Evolutionary conservation across 2,329 filamentous ascomycete genomes (phyloP).

Genomic region (Alternaria hordeiaustralica): DNA sequence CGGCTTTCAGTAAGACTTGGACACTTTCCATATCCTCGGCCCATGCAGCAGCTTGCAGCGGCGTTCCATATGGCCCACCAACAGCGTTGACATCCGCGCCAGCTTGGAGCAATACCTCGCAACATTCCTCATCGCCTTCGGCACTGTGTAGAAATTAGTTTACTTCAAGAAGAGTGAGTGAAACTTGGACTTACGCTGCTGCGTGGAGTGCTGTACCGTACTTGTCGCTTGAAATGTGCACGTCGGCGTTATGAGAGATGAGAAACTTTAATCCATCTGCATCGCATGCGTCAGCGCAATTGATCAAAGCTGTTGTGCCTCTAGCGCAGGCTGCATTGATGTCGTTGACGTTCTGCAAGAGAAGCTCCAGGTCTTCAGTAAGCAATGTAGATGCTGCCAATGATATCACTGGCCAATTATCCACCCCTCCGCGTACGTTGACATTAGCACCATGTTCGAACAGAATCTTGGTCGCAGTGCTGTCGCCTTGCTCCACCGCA

Average conservation of each 20-base stretch:
- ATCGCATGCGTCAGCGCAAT: conserved; percentile 21
- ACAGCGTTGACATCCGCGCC: conserved; percentile 26
- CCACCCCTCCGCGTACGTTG: conserved; percentile 27
- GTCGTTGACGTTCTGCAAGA: conserved; percentile 27
- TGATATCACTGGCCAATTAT: conserved; percentile 26
- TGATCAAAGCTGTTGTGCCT: conserved; percentile 30
- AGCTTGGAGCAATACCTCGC: conserved; percentile 23
- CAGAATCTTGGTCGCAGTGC: conserved; percentile 15
- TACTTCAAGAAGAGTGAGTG: neutral
- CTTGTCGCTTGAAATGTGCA: conserved; percentile 20
- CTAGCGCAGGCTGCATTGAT: conserved; percentile 25
- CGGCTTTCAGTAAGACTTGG: conserved; percentile 16
- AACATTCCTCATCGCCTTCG: conserved; percentile 20
- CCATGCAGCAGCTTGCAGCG: conserved; percentile 25
- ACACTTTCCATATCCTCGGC: conserved; percentile 22
- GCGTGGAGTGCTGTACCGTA: conserved; percentile 30
- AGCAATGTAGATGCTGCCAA: conserved; percentile 20
- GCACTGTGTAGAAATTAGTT: conserved; percentile 8
- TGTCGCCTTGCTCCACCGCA: conserved; percentile 21
- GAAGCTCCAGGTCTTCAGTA: conserved; percentile 19
- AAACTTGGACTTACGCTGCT: conserved; percentile 17
- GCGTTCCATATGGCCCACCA: conserved; percentile 24
- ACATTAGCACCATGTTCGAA: conserved; percentile 28
- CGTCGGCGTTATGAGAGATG: conserved; percentile 20
- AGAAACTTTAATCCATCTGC: conserved; percentile 23